Base-by-base conservation (phyloP, 352 stramenopile genomes). In the Phytophthora tentaculata region DNA sequence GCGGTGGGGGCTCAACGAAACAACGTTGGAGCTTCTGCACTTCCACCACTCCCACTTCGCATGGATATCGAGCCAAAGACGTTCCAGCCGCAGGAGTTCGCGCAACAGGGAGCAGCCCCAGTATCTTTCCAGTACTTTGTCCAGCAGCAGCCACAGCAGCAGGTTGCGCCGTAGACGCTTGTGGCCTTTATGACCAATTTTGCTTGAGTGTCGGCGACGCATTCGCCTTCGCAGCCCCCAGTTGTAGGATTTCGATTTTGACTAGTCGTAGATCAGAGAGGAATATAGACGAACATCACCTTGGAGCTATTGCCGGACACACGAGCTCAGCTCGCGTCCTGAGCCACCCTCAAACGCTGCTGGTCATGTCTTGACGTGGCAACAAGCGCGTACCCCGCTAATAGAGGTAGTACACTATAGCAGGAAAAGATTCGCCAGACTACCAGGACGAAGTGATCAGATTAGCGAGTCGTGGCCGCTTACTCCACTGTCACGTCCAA, bases 211-310 rank as follows among this genome's bases (percentile, higher is more conserved):
- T 26, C 19, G 51, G 22, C 32, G 58, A 44, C 32, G 39, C 61
- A 65, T 61, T 56, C 53, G 57, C 5, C 50, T 32, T 32, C 28
- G 5, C 28, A 32, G 28, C 28, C 28, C 28, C 4, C 3, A 8
- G 19, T 45, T 67, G 41, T 74, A 67, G 67, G 54, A 61, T 60
- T 58, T 70, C 41, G 23, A 49, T 69, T 69, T 69, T 61, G 60
- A 61, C 59, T 74, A 66, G 60, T 66, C 54, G 59, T 66, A 74
- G 66, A 59, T 39, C 48, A 8, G 35, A 47, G 54, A 66, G 61
- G 48, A 70, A 74, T 63, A 74, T 70, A 74, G 67, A 74, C 61
- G 61, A 69, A 56, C 61, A 69, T 56, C 56, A 56, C 49, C 56
- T 61, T 70, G 53, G 61, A 57, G 45, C 55, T 60, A 39, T 29